These are phyloP conservation scores for Paramecium pentaurelia DNA, from an alignment of 73 alveolate genomes.

Conservation along the genomic window DNA sequence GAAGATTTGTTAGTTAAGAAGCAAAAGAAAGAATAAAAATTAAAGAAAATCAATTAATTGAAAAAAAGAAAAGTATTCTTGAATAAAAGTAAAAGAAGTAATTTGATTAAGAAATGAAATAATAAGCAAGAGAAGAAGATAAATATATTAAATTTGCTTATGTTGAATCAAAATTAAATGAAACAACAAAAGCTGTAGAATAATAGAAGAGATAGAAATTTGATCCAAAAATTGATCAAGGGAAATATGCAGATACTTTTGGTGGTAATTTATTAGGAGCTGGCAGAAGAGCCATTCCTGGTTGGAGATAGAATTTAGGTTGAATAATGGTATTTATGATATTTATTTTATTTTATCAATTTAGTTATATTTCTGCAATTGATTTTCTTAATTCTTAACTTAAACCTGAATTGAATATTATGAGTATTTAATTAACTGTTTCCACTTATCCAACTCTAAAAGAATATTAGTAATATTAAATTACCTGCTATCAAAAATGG, in stretches of 20 bases:
- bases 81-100: neutral
- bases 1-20: constrained; percentile 34
- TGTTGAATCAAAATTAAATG: constrained; percentile 33
- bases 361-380: constrained; percentile 31
- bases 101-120: neutral
- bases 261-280: constrained; percentile 32
- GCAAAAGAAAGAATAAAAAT: constrained; percentile 19
- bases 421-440: neutral
- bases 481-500: constrained; percentile 17
- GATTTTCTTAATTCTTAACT: constrained; percentile 21
- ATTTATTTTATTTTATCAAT: neutral
- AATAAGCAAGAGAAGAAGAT: neutral
- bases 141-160: neutral
- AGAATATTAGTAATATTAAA: neutral
- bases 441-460: constrained; percentile 25
- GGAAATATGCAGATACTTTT: constrained; percentile 43
- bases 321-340: neutral
- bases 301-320: constrained; percentile 29
- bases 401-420: neutral
- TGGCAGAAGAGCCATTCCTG: constrained; percentile 45
- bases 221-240: constrained; percentile 26
- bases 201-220: neutral
- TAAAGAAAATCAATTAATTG: neutral
- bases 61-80: neutral
- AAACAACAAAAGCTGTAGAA: constrained; percentile 35